Percentiles rank a stretch among this genome's conserved stretches.
phyloP scores from a whole-genome alignment of 1,139 yeast species.

The Blastobotrys malaysiensis region DNA sequence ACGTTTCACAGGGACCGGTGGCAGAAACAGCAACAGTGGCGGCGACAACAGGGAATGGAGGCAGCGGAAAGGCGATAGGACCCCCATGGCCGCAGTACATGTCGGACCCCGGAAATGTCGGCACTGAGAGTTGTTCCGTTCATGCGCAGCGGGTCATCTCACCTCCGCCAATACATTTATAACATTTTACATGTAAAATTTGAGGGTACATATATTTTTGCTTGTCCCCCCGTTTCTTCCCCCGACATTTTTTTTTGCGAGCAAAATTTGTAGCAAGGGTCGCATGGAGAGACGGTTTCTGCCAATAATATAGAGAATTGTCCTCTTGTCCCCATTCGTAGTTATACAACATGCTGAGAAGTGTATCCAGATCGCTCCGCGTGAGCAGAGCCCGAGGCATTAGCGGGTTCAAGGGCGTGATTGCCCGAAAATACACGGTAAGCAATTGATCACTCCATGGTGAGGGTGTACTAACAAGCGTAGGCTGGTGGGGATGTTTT shows the following conservation, averaged over 20 bases:
- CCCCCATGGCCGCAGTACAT: not conserved
- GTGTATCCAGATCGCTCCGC: not conserved
- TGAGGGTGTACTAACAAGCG: not conserved
- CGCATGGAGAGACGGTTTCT: not conserved
- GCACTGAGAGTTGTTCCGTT: not conserved
- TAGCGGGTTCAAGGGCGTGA: not conserved
- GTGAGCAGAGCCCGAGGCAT: not conserved
- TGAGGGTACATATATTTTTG: not conserved
- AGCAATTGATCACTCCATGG: too few species aligned
- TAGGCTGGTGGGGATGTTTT: constrained; percentile 51
- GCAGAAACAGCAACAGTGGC: too few species aligned
- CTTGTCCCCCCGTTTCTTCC: not conserved
- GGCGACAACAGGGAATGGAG: too few species aligned
- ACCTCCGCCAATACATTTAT: not conserved
- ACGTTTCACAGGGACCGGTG: too few species aligned
- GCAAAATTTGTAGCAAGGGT: not conserved
- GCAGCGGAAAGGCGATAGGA: not conserved
- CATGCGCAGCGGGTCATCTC: not conserved
- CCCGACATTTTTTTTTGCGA: not conserved
- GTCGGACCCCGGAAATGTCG: not conserved
- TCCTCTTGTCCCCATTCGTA: not conserved
- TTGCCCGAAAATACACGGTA: constrained; percentile 7
- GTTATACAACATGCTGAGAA: not conserved
- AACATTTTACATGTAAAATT: not conserved
- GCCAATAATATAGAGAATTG: not conserved